Evolutionary conservation across 495 filamentous ascomycete species (phyloP).

Genomic region (Endocarpon pusillum): DNA sequence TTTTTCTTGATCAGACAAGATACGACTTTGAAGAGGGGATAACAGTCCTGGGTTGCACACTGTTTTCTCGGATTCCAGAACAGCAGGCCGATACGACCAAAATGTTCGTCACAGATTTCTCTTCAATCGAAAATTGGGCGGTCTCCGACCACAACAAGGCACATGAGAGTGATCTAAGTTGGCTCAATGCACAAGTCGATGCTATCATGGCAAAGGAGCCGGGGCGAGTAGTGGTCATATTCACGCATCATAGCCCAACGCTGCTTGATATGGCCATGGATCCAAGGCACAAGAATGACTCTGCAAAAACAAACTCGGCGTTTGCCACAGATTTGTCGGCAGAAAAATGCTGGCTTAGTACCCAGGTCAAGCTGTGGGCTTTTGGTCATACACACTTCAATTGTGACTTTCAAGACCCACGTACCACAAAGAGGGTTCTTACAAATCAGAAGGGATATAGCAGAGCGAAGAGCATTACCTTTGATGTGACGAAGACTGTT

Average conservation of each 20-base stretch:
- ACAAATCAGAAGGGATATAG: conserved; percentile 18
- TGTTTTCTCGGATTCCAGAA: conserved; percentile 21
- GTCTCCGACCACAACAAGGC: conserved; percentile 24
- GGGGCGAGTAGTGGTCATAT: conserved; percentile 24
- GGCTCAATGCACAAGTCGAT: conserved; percentile 32
- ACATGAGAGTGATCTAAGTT: conserved; percentile 26
- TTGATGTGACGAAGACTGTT: background rate
- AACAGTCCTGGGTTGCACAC: conserved; percentile 32
- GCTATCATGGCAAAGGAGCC: conserved; percentile 18
- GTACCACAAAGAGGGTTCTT: conserved; percentile 13
- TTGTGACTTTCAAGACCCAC: conserved; percentile 18
- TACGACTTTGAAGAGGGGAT: conserved; percentile 19
- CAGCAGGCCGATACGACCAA: conserved; percentile 13
- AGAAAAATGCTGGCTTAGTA: conserved; percentile 28
- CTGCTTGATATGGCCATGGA: conserved; percentile 19
- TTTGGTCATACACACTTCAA: conserved; percentile 43
- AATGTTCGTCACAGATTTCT: conserved; percentile 36
- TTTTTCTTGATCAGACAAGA: conserved; percentile 28
- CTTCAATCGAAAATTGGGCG: conserved; percentile 27
- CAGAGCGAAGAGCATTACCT: background rate
- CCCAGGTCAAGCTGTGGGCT: conserved; percentile 31
- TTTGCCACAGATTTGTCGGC: conserved; percentile 31
- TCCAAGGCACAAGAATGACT: conserved; percentile 22
- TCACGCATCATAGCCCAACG: conserved; percentile 36
- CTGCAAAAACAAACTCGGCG: no score